phyloP scores from a whole-genome alignment of 306 rosid species.

The Dryas octopetala region DNA sequence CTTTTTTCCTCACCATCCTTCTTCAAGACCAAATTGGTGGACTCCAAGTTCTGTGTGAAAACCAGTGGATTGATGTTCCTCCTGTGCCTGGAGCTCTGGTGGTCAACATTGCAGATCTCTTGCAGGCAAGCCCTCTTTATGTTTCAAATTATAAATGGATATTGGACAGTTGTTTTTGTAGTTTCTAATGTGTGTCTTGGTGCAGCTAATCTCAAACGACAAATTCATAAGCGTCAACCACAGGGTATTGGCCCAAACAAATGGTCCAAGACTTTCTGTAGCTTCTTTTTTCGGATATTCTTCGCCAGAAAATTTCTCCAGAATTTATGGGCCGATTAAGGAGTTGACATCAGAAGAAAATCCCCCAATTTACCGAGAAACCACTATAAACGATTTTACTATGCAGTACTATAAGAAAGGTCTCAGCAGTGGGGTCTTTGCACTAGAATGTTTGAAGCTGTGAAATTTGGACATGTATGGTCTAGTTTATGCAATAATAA shows the following conservation, averaged over 20 bases:
- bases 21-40: conserved; percentile 44
- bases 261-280: conserved; percentile 12
- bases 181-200: background rate
- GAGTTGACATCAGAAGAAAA: conserved; percentile 15
- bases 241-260: conserved; percentile 1
- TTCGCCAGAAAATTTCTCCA: background rate
- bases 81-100: too few relatives aligned
- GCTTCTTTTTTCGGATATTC: background rate
- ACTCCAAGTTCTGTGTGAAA: conserved; percentile 34
- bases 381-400: background rate
- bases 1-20: conserved; percentile 31
- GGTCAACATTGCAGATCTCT: conserved; percentile 31
- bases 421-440: background rate
- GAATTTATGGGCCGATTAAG: background rate
- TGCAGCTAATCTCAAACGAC: conserved; percentile 16
- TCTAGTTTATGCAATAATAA: background rate
- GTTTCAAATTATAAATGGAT: too few relatives aligned
- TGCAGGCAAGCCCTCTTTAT: conserved; percentile 20
- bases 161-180: too few relatives aligned
- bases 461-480: conserved; percentile 8
- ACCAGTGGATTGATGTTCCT: background rate
- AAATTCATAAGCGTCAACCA: background rate
- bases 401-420: background rate
- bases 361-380: background rate
- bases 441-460: conserved; percentile 19